These are phyloP conservation scores for Metschnikowia anglica DNA, from an alignment of 805 yeast genomes.

Conservation along the genomic window DNA sequence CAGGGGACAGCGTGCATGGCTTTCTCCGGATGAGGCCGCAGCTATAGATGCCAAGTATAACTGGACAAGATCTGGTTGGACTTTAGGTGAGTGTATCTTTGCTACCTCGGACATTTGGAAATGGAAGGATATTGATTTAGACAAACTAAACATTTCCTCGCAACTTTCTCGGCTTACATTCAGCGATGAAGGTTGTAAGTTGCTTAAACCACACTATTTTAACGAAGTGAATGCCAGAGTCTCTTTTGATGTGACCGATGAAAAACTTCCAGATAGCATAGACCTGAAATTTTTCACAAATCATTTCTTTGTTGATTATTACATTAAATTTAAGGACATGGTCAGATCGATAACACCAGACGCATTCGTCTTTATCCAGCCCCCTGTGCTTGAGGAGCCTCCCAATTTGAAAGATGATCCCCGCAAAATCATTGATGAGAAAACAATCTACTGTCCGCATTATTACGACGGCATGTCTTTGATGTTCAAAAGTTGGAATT, in stretches of 20 bases:
- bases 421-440: constrained; percentile 52
- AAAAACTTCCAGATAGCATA: constrained; percentile 38
- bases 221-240: constrained; percentile 23
- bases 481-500: constrained; percentile 89
- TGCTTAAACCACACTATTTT: constrained; percentile 34
- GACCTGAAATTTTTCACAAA: constrained; percentile 61
- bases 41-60: constrained; percentile 62
- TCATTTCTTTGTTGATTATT: constrained; percentile 62
- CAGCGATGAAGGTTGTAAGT: constrained; percentile 23
- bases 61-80: constrained; percentile 70
- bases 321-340: constrained; percentile 46
- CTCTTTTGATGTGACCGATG: constrained; percentile 17
- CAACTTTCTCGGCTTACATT: constrained; percentile 32
- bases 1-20: constrained; percentile 68
- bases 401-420: constrained; percentile 57
- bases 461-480: constrained; percentile 93
- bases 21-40: constrained; percentile 43
- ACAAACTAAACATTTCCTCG: constrained; percentile 21
- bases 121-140: constrained; percentile 28
- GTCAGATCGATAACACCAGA: constrained; percentile 47
- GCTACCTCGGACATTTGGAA: constrained; percentile 81
- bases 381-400: constrained; percentile 78
- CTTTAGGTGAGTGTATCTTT: constrained; percentile 74
- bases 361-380: constrained; percentile 65
- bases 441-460: constrained; percentile 80